Percentiles rank a stretch among this genome's conserved stretches.
These are phyloP conservation scores for Alternaria ethzedia DNA, from an alignment of 2,329 filamentous ascomycete species.

Conservation along the genomic window DNA sequence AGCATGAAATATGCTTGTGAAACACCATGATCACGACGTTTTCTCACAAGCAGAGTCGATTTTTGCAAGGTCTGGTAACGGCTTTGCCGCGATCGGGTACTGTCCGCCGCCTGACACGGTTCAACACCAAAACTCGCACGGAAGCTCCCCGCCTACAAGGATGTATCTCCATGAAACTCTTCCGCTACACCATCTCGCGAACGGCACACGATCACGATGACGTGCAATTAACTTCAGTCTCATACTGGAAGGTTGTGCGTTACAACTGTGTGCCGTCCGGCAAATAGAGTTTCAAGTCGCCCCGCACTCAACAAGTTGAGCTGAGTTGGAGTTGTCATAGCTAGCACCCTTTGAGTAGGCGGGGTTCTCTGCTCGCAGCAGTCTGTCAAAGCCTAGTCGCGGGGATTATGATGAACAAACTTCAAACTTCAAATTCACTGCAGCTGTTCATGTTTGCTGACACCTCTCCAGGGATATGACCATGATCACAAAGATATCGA, in stretches of 20 bases:
- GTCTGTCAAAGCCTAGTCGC: neutral
- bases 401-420: neutral
- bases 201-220: neutral
- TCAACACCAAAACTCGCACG: conserved; percentile 1
- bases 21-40: neutral
- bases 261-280: conserved; percentile 3
- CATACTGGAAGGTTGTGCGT: conserved; percentile 8
- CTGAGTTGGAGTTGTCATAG: neutral
- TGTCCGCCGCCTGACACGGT: conserved; percentile 1
- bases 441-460: conserved; percentile 26
- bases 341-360: neutral
- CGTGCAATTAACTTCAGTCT: neutral
- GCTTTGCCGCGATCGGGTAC: neutral
- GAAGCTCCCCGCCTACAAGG: neutral
- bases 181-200: neutral
- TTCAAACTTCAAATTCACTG: neutral
- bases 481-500: conserved; percentile 79
- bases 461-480: conserved; percentile 68
- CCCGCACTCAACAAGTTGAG: conserved; percentile 9
- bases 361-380: neutral
- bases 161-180: neutral
- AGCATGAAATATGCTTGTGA: neutral
- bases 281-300: conserved; percentile 10
- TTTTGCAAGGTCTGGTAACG: neutral
- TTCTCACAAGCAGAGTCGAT: neutral